A percentile compares a stretch with the other conserved stretches of the same genome.
Evolutionary conservation across 345 rosid genomes (phyloP).

Genomic region (Melaleuca quinquenervia): DNA sequence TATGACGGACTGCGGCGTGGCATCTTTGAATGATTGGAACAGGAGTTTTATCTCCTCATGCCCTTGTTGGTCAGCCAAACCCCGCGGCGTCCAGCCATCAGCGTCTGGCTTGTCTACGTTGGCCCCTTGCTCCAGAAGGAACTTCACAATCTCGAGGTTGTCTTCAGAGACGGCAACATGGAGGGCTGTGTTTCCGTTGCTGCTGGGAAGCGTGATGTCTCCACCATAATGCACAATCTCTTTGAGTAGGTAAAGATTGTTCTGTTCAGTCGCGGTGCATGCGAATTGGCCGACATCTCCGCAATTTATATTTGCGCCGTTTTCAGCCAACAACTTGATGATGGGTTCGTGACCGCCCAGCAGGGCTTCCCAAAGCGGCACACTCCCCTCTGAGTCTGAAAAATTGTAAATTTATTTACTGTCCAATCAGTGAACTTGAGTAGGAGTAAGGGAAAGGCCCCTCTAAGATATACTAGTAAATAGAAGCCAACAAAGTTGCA

Average conservation of each 20-base stretch:
- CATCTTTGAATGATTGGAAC: constrained; percentile 27
- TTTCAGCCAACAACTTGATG: constrained; percentile 28
- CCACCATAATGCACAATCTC: constrained; percentile 49
- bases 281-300: constrained; percentile 81
- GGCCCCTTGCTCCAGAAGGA: constrained; percentile 59
- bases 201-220: constrained; percentile 36
- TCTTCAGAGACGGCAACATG: constrained; percentile 77
- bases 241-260: constrained; percentile 44
- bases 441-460: neutral
- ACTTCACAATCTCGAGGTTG: constrained; percentile 53
- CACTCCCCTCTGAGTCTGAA: constrained; percentile 62
- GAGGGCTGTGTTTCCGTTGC: constrained; percentile 59
- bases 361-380: constrained; percentile 86
- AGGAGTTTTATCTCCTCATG: constrained; percentile 60
- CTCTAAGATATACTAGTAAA: neutral
- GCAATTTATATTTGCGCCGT: constrained; percentile 26
- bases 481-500: neutral
- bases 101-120: constrained; percentile 46
- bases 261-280: constrained; percentile 61
- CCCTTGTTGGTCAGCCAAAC: constrained; percentile 81
- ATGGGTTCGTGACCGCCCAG: constrained; percentile 44
- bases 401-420: neutral
- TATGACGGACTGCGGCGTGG: constrained; percentile 17
- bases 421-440: neutral
- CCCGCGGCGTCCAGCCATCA: constrained; percentile 59